phyloP scores from a whole-genome alignment of 805 yeast species.

The Jamesozyma jinghongensis region DNA sequence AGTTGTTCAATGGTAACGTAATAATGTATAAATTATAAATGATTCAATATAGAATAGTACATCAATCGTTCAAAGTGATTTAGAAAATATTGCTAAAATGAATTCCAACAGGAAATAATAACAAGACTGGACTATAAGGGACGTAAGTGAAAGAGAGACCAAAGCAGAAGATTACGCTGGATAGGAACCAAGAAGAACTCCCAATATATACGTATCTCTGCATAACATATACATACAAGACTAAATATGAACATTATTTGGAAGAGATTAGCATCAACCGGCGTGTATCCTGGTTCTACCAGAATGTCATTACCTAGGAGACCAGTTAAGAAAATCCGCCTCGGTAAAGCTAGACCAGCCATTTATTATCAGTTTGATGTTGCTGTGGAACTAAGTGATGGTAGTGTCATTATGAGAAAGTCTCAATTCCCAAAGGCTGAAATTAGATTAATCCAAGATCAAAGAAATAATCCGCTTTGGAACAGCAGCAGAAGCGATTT shows the following conservation, averaged over 20 bases:
- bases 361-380: slow-evolving; percentile 86
- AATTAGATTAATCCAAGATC: slow-evolving; percentile 77
- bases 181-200: no score
- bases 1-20: not conserved
- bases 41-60: not conserved
- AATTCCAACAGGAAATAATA: no score
- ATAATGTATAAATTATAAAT: not conserved
- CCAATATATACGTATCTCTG: not conserved
- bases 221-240: no score
- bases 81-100: no score
- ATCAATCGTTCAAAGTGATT: no score
- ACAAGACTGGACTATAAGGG: no score
- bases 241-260: not conserved
- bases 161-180: no score
- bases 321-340: slow-evolving; percentile 56
- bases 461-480: slow-evolving; percentile 81
- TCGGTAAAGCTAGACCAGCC: slow-evolving; percentile 90
- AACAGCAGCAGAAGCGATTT: slow-evolving; percentile 78
- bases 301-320: slow-evolving; percentile 34
- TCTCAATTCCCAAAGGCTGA: slow-evolving; percentile 86
- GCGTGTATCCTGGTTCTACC: slow-evolving; percentile 18
- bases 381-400: slow-evolving; percentile 85
- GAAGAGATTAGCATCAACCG: slow-evolving; percentile 16
- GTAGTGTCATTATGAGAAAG: slow-evolving; percentile 75
- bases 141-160: no score